Conservation (phyloP, 2,329 filamentous ascomycete species). For the Plectosphaerella cucumerina region DNA sequence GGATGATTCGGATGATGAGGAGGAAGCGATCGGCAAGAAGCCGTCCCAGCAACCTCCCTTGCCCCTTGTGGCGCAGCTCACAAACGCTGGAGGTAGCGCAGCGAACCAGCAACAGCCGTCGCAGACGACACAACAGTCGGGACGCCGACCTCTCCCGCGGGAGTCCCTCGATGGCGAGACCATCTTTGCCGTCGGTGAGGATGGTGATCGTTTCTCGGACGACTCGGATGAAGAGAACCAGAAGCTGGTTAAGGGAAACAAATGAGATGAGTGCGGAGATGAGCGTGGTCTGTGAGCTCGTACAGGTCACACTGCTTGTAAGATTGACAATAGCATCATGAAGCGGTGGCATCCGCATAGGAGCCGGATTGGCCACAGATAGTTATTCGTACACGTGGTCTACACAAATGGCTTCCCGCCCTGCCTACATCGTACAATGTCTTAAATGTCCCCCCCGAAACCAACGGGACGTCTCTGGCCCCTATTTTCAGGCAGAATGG, state of each 20-base stretch:
- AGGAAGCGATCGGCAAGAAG: conserved; percentile 42
- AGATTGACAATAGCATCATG: not conserved
- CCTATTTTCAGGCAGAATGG: conserved; percentile 78
- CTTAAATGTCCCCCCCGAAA: conserved; percentile 70
- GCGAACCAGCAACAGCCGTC: conserved; percentile 13
- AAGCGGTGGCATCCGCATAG: not conserved
- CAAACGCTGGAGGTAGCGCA: conserved; percentile 2
- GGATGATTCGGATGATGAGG: conserved; percentile 59
- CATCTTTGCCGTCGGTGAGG: conserved; percentile 91
- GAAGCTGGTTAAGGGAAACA: conserved; percentile 38
- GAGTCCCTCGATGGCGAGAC: conserved; percentile 78
- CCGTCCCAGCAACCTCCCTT: not conserved
- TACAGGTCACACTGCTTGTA: not conserved
- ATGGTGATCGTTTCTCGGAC: conserved; percentile 76
- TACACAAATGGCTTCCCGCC: not conserved
- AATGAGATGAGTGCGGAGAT: not conserved
- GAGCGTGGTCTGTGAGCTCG: not conserved
- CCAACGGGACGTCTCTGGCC: conserved; percentile 77
- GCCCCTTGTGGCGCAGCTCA: not conserved
- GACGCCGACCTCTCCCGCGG: conserved; percentile 35
- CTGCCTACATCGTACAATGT: not conserved
- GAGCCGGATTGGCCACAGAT: not conserved
- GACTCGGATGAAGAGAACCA: conserved; percentile 62
- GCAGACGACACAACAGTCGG: conserved; percentile 1
- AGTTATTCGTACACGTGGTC: not conserved